Percentiles rank a stretch among this genome's conserved stretches.
Conservation (phyloP, 1,284 basidiomycete species). For the Boletus sp. region DNA sequence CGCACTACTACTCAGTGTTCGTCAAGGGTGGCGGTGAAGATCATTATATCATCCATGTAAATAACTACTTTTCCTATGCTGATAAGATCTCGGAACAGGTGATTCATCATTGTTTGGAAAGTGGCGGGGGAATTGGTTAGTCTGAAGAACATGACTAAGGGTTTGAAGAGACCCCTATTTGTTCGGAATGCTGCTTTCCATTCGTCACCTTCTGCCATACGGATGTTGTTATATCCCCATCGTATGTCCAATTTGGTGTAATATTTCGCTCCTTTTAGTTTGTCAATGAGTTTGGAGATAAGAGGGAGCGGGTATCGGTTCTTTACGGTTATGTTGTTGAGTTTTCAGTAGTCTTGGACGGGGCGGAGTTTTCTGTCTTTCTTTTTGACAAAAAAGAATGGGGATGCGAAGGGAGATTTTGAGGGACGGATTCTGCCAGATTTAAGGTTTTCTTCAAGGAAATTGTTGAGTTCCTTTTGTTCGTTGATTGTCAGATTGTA, state of each 20-base stretch:
- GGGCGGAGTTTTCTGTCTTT: background rate
- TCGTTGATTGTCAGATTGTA: background rate
- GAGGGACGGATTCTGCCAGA: background rate
- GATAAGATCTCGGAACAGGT: background rate
- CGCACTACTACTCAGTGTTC: background rate
- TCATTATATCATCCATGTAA: constrained; percentile 3
- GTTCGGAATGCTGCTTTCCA: constrained; percentile 5
- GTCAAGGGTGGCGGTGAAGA: background rate
- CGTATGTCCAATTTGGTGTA: background rate
- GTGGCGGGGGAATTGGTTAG: background rate
- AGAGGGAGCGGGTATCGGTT: background rate
- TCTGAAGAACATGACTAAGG: constrained; percentile 2
- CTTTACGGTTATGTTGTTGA: background rate
- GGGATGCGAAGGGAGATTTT: background rate
- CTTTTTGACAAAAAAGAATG: background rate
- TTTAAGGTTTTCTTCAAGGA: background rate
- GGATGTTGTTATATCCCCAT: constrained; percentile 9
- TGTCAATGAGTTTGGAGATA: background rate
- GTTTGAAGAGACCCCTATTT: background rate
- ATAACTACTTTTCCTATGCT: background rate
- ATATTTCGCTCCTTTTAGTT: background rate
- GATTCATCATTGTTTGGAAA: constrained; percentile 9
- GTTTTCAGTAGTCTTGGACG: background rate
- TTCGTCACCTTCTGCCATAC: constrained; percentile 3
- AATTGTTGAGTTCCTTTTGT: background rate